phyloP scores from a whole-genome alignment of 2,329 filamentous ascomycete species.

The Cryphonectria naterciae region DNA sequence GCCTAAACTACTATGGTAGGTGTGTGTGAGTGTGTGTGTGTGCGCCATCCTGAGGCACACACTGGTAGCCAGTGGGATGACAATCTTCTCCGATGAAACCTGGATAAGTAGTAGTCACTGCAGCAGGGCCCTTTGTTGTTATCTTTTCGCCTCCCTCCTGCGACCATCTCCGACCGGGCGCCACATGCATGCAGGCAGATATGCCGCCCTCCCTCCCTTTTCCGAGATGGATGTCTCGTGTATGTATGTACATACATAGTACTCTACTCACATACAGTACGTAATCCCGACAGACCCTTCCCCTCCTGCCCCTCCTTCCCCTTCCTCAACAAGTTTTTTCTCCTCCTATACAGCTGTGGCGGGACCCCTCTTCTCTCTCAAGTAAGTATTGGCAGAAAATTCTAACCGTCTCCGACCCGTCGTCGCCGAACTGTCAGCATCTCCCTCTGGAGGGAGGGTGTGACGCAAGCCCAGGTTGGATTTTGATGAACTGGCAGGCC shows the following conservation, averaged over 20 bases:
- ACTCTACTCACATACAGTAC: not conserved
- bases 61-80: constrained; percentile 5
- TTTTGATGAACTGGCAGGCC: not conserved
- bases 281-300: not conserved
- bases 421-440: not conserved
- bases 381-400: no score
- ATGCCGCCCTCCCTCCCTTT: constrained; percentile 7
- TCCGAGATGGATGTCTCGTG: not conserved
- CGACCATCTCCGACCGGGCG: not conserved
- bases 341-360: not conserved
- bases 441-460: not conserved
- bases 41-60: not conserved
- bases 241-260: not conserved
- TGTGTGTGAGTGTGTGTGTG: not conserved
- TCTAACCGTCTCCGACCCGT: not conserved
- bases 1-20: not conserved
- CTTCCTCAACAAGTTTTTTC: not conserved
- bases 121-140: constrained; percentile 14
- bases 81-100: not conserved
- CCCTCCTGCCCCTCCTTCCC: not conserved
- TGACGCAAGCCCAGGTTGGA: not conserved
- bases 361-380: not conserved
- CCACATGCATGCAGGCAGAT: not conserved
- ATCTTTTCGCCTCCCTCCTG: constrained; percentile 19
- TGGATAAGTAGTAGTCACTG: constrained; percentile 10